Conservation (phyloP, 2,329 filamentous ascomycete genomes). For the Colletotrichum melonis region DNA sequence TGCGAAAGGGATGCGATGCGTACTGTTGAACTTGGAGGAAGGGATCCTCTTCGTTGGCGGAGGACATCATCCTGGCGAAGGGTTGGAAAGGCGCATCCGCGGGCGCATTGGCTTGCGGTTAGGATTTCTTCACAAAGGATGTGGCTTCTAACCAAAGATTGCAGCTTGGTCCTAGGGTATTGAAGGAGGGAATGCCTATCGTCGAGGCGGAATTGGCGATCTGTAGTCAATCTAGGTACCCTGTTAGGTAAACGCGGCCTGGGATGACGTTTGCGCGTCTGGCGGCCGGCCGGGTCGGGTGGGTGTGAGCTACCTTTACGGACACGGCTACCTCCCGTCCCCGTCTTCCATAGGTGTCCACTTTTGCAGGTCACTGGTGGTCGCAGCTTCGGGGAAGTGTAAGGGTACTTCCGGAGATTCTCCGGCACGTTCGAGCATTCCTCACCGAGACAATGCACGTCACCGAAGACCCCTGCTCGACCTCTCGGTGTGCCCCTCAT, state of each 20-base stretch:
- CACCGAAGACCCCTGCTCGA: conserved; percentile 5
- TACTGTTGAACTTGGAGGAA: conserved; percentile 80
- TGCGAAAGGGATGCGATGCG: conserved; percentile 39
- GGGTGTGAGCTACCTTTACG: conserved; percentile 9
- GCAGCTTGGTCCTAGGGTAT: neutral
- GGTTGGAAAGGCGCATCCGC: conserved; percentile 24
- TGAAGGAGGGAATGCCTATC: neutral
- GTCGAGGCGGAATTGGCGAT: neutral
- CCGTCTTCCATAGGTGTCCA: conserved; percentile 20
- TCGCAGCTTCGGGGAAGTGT: conserved; percentile 14
- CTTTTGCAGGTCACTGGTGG: neutral
- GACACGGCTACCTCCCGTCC: conserved; percentile 6
- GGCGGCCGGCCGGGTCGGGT: conserved; percentile 6
- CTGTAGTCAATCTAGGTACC: conserved; percentile 16
- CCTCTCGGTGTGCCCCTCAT: conserved; percentile 14
- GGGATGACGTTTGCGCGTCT: conserved; percentile 37
- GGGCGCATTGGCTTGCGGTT: conserved; percentile 30
- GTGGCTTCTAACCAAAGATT: neutral
- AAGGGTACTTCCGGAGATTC: conserved; percentile 12
- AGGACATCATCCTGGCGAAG: conserved; percentile 70
- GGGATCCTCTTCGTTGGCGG: conserved; percentile 74
- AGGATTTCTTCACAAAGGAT: neutral
- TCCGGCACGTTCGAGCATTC: neutral
- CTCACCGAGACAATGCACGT: neutral
- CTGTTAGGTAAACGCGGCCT: conserved; percentile 16